These are phyloP conservation scores for Platanus orientalis DNA, from an alignment of 164 flowering plant genomes.

Conservation along the genomic window DNA sequence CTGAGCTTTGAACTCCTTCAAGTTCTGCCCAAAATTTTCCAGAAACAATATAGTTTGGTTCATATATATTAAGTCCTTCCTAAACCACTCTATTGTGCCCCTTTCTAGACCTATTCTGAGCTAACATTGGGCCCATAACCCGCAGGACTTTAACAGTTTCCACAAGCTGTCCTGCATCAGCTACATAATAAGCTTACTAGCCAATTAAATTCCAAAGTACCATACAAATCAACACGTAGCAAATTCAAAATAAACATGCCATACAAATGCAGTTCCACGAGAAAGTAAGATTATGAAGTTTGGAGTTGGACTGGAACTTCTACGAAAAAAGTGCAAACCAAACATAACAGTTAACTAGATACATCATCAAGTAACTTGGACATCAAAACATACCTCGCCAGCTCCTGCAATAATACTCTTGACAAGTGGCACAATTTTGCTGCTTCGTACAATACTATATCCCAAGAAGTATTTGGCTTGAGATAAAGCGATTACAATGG, in stretches of 20 bases:
- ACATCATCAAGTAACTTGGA: not conserved
- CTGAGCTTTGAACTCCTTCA: too few relatives aligned
- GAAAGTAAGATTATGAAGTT: not conserved
- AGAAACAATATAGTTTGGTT: too few relatives aligned
- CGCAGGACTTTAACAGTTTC: too few relatives aligned
- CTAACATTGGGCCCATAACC: too few relatives aligned
- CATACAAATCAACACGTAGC: too few relatives aligned
- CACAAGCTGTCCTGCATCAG: too few relatives aligned
- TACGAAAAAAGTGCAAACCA: not conserved
- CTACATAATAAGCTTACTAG: not conserved
- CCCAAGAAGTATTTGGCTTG: constrained; percentile 97
- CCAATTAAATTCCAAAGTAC: not conserved
- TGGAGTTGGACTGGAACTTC: not conserved
- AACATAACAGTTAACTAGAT: not conserved
- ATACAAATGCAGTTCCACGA: not conserved
- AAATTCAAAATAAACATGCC: not conserved
- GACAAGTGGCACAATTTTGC: constrained; percentile 77
- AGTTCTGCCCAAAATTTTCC: too few relatives aligned
- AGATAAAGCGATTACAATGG: constrained; percentile 86
- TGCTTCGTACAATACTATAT: constrained; percentile 65
- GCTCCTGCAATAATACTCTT: constrained; percentile 75
- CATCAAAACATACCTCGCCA: constrained; percentile 46
- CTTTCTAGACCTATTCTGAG: too few relatives aligned
- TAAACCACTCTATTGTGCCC: too few relatives aligned
- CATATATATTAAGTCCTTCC: too few relatives aligned